Conservation (phyloP, 2,329 filamentous ascomycete species). For the Penicillium expansum region DNA sequence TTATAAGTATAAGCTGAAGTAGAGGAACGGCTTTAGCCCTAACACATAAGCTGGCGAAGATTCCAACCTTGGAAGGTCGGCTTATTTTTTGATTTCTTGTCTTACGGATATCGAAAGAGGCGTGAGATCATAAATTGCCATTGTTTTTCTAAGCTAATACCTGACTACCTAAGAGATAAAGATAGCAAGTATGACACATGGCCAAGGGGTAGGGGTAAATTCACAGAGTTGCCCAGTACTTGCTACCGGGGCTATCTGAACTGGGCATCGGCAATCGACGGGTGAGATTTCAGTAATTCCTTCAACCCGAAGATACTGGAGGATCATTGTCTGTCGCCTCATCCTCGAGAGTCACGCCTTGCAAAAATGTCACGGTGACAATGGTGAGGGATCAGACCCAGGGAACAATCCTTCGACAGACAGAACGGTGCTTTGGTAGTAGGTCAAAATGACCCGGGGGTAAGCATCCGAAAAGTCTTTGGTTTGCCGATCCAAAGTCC, state of each 20-base stretch:
- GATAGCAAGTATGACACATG: constrained; percentile 17
- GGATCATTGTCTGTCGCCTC: constrained; percentile 7
- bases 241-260: constrained; percentile 1
- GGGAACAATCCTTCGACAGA: constrained; percentile 6
- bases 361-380: constrained; percentile 9
- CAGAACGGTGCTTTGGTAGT: constrained; percentile 7
- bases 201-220: constrained; percentile 12
- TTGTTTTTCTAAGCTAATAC: constrained; percentile 10
- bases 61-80: background rate
- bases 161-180: constrained; percentile 10
- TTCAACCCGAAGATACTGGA: constrained; percentile 2
- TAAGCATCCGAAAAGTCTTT: constrained; percentile 11
- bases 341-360: constrained; percentile 8
- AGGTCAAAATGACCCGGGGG: constrained; percentile 6
- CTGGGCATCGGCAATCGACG: constrained; percentile 5
- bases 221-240: constrained; percentile 15
- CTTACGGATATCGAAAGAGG: background rate
- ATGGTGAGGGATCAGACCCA: constrained; percentile 14
- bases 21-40: background rate
- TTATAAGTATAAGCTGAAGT: background rate
- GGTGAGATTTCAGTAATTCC: background rate
- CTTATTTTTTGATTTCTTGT: background rate
- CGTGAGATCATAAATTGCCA: constrained; percentile 1
- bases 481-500: constrained; percentile 15
- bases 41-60: background rate